Evolutionary conservation across 495 filamentous ascomycete species (phyloP).

Genomic region (Penicillium paxilli): DNA sequence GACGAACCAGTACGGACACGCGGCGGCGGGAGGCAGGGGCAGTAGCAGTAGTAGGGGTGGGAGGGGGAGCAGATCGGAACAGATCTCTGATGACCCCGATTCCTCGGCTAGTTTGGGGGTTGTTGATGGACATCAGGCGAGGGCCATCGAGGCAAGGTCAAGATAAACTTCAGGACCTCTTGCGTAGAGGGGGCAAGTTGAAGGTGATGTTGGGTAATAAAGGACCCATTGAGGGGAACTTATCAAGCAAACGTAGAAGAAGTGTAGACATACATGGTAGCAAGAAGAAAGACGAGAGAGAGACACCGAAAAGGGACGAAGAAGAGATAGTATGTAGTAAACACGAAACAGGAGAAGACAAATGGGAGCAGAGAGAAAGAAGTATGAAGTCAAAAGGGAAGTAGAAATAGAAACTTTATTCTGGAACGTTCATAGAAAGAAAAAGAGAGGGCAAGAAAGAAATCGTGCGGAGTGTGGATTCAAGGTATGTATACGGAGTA

Average conservation of each 20-base stretch:
- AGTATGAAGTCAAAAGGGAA: conserved; percentile 10
- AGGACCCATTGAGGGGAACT: conserved; percentile 22
- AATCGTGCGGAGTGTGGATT: conserved; percentile 21
- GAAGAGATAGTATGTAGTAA: conserved; percentile 4
- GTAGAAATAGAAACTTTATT: conserved; percentile 19
- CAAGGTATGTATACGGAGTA: conserved; percentile 26
- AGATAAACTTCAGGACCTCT: not conserved
- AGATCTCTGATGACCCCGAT: conserved; percentile 36
- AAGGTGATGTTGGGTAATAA: conserved; percentile 2
- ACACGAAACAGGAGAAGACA: conserved; percentile 4
- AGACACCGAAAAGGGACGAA: not conserved
- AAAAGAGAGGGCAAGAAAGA: conserved; percentile 5
- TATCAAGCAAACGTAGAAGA: conserved; percentile 19
- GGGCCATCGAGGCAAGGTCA: conserved; percentile 28
- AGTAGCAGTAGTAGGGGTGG: conserved; percentile 27
- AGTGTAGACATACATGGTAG: conserved; percentile 35
- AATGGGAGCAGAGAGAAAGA: not conserved
- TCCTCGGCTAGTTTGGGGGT: conserved; percentile 38
- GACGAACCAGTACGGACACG: conserved; percentile 38
- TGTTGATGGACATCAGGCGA: conserved; percentile 41
- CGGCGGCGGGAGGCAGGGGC: conserved; percentile 33
- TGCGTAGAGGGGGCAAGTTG: not conserved
- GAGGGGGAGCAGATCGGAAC: conserved; percentile 35
- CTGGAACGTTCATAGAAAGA: conserved; percentile 27
- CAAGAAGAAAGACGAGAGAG: not conserved